phyloP scores from a whole-genome alignment of 2,329 filamentous ascomycete species.

The Apiospora aurea region DNA sequence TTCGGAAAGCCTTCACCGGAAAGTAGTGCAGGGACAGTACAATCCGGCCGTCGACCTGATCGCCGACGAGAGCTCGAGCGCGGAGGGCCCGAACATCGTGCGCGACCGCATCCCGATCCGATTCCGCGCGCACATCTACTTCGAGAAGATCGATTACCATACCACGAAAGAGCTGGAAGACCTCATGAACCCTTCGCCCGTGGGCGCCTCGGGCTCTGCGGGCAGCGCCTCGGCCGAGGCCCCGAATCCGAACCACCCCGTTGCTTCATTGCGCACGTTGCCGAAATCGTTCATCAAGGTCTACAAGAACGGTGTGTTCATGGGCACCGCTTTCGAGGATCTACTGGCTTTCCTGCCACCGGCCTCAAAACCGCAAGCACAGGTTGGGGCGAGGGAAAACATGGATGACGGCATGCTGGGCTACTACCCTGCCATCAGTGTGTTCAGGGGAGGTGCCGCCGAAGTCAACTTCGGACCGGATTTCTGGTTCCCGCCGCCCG shows the following conservation, averaged over 20 bases:
- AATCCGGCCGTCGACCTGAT: constrained; percentile 81
- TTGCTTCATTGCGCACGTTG: constrained; percentile 81
- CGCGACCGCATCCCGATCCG: constrained; percentile 94
- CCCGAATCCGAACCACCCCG: constrained; percentile 75
- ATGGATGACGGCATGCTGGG: constrained; percentile 95
- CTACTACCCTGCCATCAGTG: constrained; percentile 92
- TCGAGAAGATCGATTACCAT: constrained; percentile 91
- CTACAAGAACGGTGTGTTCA: constrained; percentile 88
- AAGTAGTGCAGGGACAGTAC: constrained; percentile 85
- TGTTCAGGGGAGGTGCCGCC: constrained; percentile 88
- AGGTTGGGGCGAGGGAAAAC: constrained; percentile 80
- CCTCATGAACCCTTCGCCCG: constrained; percentile 72
- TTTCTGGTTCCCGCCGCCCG: constrained; percentile 86
- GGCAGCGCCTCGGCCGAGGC: constrained; percentile 51
- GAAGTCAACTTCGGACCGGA: constrained; percentile 94
- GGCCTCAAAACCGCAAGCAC: constrained; percentile 76
- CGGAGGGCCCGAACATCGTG: constrained; percentile 80
- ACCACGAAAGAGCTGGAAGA: constrained; percentile 89
- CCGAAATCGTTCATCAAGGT: constrained; percentile 86
- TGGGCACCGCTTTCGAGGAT: constrained; percentile 88
- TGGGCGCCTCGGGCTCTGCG: constrained; percentile 48
- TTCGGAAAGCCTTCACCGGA: constrained; percentile 83
- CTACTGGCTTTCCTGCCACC: constrained; percentile 91
- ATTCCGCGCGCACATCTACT: constrained; percentile 92
- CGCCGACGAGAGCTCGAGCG: constrained; percentile 61